Conservation (phyloP, 2,329 filamentous ascomycete genomes). For the Clonostachys chloroleuca region DNA sequence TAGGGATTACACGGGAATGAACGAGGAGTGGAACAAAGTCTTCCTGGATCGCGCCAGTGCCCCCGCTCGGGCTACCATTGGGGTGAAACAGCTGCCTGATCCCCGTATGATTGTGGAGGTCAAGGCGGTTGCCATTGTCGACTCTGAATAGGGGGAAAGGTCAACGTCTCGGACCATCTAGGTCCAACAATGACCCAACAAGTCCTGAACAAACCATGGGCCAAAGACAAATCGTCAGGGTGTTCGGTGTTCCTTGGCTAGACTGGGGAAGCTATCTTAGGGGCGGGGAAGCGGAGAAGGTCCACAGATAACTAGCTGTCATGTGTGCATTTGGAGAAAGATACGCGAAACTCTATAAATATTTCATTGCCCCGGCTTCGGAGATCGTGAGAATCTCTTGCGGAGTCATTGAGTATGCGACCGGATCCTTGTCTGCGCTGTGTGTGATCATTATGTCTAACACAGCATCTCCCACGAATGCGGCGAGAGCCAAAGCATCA, state of each 20-base stretch:
- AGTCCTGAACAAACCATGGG: too few species aligned
- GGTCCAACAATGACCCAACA: too few species aligned
- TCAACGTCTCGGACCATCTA: too few species aligned
- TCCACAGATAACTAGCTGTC: too few species aligned
- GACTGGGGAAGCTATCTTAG: too few species aligned
- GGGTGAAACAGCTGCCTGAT: conserved; percentile 20
- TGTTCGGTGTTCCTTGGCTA: too few species aligned
- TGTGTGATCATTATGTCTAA: neutral
- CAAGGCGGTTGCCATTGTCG: conserved; percentile 18
- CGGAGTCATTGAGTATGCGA: neutral
- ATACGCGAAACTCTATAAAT: neutral
- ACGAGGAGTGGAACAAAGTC: conserved; percentile 40
- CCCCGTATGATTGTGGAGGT: conserved; percentile 23
- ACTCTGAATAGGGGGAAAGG: conserved; percentile 5
- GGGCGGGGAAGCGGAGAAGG: too few species aligned
- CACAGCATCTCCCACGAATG: neutral
- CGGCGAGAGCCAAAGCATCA: conserved; percentile 13
- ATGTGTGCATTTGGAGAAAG: too few species aligned
- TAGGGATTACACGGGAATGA: conserved; percentile 34
- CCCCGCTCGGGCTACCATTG: conserved; percentile 26
- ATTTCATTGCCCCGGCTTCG: neutral
- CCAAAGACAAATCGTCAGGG: too few species aligned
- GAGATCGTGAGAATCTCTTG: neutral
- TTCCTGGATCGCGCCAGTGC: conserved; percentile 26
- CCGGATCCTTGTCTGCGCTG: neutral